Conservation (phyloP, 116 monocot genomes). For the Trichopus zeylanicus region DNA sequence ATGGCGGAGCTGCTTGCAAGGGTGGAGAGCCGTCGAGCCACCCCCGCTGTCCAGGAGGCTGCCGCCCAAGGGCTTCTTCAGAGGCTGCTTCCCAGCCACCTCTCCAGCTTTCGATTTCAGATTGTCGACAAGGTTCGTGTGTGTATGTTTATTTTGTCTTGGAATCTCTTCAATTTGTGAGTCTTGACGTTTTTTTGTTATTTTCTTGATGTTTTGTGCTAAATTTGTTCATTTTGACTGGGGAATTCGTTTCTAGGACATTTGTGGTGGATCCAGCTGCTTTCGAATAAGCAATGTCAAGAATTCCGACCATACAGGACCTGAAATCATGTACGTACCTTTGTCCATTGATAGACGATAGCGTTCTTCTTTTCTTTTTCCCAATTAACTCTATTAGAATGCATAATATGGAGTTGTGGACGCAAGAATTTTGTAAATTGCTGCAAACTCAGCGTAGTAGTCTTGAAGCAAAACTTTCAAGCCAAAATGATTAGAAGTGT, state of each 20-base stretch:
- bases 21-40: conserved; percentile 32
- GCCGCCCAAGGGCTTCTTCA: conserved; percentile 49
- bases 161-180: background rate
- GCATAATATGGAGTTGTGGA: background rate
- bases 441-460: no score
- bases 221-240: background rate
- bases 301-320: conserved; percentile 14
- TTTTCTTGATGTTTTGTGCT: background rate
- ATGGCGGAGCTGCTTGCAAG: conserved; percentile 25
- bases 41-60: conserved; percentile 45
- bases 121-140: conserved; percentile 41
- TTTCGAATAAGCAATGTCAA: conserved; percentile 59
- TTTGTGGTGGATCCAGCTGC: conserved; percentile 53
- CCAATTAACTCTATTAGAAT: background rate
- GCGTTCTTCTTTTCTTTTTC: background rate
- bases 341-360: background rate
- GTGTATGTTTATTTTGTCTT: background rate
- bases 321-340: conserved; percentile 45
- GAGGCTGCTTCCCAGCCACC: conserved; percentile 63
- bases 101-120: conserved; percentile 58
- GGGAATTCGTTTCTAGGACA: conserved; percentile 27
- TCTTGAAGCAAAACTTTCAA: no score
- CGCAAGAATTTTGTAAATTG: no score
- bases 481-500: no score
- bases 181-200: background rate